Evolutionary conservation across 768 basidiomycete species (phyloP).

Genomic region (Tephrocybe sp.): DNA sequence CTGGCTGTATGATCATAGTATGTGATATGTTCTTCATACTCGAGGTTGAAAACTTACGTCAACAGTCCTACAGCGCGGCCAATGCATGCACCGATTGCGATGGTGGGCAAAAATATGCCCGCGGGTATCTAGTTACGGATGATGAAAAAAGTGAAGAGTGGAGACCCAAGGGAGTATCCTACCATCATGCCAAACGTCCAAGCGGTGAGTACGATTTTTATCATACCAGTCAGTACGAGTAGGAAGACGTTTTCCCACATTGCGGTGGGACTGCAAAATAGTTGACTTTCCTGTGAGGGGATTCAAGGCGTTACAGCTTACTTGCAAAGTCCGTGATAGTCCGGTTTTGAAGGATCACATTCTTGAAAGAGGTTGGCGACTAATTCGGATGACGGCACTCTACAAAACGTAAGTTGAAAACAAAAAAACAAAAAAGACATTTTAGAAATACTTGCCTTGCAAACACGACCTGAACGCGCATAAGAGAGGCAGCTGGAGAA

Average conservation of each 20-base stretch:
- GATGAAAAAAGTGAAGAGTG: background rate
- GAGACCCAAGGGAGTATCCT: constrained; percentile 5
- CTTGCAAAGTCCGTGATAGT: constrained; percentile 83
- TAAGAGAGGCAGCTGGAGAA: background rate
- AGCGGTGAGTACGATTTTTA: constrained; percentile 63
- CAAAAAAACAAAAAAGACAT: background rate
- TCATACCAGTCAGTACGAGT: constrained; percentile 55
- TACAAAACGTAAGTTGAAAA: constrained; percentile 19
- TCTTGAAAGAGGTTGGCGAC: constrained; percentile 84
- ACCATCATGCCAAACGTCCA: constrained; percentile 85
- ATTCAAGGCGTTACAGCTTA: constrained; percentile 29
- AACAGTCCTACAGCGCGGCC: constrained; percentile 70
- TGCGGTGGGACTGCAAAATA: constrained; percentile 50
- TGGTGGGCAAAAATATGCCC: constrained; percentile 75
- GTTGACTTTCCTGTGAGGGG: background rate
- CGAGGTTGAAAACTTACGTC: constrained; percentile 39
- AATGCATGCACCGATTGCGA: constrained; percentile 70
- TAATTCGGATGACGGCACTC: constrained; percentile 75
- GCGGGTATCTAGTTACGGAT: constrained; percentile 53
- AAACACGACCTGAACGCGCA: constrained; percentile 54
- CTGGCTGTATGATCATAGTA: constrained; percentile 42
- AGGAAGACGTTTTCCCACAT: constrained; percentile 68
- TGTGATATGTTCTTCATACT: constrained; percentile 2
- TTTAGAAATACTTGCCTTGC: constrained; percentile 38
- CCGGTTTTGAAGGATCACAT: constrained; percentile 64